Conservation (phyloP, 1,284 basidiomycete genomes). For the Kwoniella shivajii region DNA sequence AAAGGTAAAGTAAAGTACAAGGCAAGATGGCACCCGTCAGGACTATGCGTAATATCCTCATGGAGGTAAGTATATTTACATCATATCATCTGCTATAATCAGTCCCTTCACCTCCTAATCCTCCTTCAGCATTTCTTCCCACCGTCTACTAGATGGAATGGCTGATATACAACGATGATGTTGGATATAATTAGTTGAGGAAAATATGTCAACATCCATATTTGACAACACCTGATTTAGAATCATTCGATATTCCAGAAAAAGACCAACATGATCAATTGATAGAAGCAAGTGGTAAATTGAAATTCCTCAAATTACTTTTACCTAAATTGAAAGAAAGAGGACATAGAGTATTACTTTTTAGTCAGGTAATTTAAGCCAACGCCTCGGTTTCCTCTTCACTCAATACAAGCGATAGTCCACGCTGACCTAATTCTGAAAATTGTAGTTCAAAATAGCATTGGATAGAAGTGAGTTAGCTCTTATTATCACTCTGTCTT, state of each 20-base stretch:
- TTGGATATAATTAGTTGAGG: conserved; percentile 45
- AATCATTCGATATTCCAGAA: conserved; percentile 66
- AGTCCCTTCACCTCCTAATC: no score
- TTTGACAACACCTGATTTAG: conserved; percentile 77
- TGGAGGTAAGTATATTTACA: conserved; percentile 40
- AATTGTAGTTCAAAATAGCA: conserved; percentile 79
- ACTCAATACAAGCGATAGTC: no score
- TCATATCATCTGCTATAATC: no score
- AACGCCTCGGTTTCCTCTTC: no score
- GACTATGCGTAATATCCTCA: conserved; percentile 43
- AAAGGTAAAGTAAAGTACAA: background rate
- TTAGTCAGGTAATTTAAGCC: conserved; percentile 77
- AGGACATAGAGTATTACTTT: conserved; percentile 92
- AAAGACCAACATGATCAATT: conserved; percentile 74
- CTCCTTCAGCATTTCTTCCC: no score
- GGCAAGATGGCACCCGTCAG: conserved; percentile 32
- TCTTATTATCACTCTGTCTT: background rate
- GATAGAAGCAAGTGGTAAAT: conserved; percentile 82
- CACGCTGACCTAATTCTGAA: no score
- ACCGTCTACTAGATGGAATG: no score
- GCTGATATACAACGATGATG: background rate
- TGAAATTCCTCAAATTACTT: conserved; percentile 77
- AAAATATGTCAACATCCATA: conserved; percentile 79
- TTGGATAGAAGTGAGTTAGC: conserved; percentile 64
- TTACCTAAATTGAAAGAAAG: conserved; percentile 84